A percentile compares a stretch with the other conserved stretches of the same genome.
phyloP scores from a whole-genome alignment of 192 early-diverging fungal species.

The Backusella luteola region DNA sequence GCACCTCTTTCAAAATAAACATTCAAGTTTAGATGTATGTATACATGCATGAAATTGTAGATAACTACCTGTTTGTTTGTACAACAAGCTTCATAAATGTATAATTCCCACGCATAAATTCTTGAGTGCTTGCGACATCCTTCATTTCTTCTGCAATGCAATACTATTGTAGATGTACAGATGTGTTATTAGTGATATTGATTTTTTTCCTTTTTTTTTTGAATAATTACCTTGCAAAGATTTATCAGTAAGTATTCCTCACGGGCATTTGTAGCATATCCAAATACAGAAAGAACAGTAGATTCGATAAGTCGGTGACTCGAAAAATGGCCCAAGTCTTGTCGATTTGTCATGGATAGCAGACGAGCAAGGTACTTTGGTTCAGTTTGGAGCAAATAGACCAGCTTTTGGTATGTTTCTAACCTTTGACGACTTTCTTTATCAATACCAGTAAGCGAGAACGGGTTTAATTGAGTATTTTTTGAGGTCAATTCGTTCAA shows the following conservation, averaged over 20 bases:
- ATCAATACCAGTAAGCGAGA: conserved; percentile 76
- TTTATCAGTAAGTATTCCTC: conserved; percentile 96
- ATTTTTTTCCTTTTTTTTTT: background rate
- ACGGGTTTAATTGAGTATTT: conserved; percentile 37
- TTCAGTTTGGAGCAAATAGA: conserved; percentile 97
- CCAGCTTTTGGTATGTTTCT: conserved; percentile 89
- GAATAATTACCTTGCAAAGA: conserved; percentile 73
- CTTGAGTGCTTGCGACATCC: conserved; percentile 82
- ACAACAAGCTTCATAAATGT: conserved; percentile 97
- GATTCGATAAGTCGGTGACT: conserved; percentile 85
- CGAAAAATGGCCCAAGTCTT: conserved; percentile 63
- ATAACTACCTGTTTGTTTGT: conserved; percentile 79
- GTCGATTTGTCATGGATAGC: conserved; percentile 82
- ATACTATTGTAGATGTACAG: conserved; percentile 26
- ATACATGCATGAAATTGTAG: background rate
- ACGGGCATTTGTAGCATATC: conserved; percentile 95
- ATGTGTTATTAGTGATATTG: background rate
- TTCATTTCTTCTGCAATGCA: conserved; percentile 91
- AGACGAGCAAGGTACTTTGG: conserved; percentile 90
- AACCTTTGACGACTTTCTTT: conserved; percentile 75
- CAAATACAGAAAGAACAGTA: conserved; percentile 89
- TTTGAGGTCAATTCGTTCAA: conserved; percentile 34
- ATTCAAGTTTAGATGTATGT: background rate
- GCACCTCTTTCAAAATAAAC: conserved; percentile 60
- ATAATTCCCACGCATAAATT: conserved; percentile 96